phyloP scores from a whole-genome alignment of 768 basidiomycete genomes.

The Panellus pusillus region DNA sequence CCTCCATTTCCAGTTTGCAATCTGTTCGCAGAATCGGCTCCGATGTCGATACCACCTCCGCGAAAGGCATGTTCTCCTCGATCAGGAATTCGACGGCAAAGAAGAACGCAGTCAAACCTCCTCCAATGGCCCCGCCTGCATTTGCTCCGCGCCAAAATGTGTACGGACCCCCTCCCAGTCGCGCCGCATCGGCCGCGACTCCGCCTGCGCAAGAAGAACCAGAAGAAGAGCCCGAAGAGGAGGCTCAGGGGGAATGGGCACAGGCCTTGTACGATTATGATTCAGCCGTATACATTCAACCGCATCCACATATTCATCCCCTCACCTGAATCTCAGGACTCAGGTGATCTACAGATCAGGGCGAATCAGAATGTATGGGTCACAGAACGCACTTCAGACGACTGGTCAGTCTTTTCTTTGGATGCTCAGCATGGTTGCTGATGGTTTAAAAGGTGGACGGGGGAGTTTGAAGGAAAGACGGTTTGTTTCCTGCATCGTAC shows the following conservation, averaged over 20 bases:
- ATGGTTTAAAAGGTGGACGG: slow-evolving; percentile 58
- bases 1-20: slow-evolving; percentile 24
- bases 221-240: slow-evolving; percentile 36
- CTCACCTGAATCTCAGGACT: slow-evolving; percentile 46
- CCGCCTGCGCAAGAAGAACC: slow-evolving; percentile 33
- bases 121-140: slow-evolving; percentile 31
- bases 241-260: slow-evolving; percentile 66
- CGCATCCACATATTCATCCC: neutral
- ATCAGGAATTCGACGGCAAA: slow-evolving; percentile 41
- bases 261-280: slow-evolving; percentile 76
- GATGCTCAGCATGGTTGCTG: slow-evolving; percentile 6
- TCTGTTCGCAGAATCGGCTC: slow-evolving; percentile 46
- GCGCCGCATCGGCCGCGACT: slow-evolving; percentile 28
- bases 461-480: slow-evolving; percentile 54
- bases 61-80: slow-evolving; percentile 47
- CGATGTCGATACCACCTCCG: slow-evolving; percentile 56
- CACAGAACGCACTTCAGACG: slow-evolving; percentile 66
- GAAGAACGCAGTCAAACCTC: slow-evolving; percentile 6
- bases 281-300: slow-evolving; percentile 45
- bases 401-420: slow-evolving; percentile 54
- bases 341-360: slow-evolving; percentile 62
- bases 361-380: slow-evolving; percentile 62
- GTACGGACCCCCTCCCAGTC: slow-evolving; percentile 54
- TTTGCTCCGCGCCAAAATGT: slow-evolving; percentile 43
- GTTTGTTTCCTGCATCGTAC: slow-evolving; percentile 69